Evolutionary conservation across 345 rosid species (phyloP).

Genomic region (Clausena lansium): DNA sequence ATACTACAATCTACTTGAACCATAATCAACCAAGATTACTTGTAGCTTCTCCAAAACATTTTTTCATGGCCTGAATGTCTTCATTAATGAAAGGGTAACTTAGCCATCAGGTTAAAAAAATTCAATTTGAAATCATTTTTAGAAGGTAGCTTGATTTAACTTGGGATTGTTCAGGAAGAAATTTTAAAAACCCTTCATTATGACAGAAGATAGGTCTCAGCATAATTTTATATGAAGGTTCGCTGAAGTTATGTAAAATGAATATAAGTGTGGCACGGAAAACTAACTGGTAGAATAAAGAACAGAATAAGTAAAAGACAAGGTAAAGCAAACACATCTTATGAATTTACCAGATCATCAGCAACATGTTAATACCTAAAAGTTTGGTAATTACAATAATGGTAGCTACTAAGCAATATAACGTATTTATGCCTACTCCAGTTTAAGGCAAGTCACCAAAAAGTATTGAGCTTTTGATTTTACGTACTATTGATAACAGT

Average conservation of each 20-base stretch:
- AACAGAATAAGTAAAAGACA: background rate
- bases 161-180: background rate
- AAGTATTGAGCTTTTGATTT: background rate
- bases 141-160: background rate
- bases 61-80: background rate
- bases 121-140: background rate
- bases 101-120: background rate
- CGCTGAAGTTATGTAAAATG: background rate
- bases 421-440: background rate
- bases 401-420: background rate
- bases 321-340: background rate
- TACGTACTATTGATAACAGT: background rate
- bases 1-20: background rate
- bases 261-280: background rate
- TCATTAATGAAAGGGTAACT: background rate
- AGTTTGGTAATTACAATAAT: background rate
- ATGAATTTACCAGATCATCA: background rate
- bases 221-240: background rate
- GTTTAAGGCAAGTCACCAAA: background rate
- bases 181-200: background rate
- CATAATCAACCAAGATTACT: background rate
- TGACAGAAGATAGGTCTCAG: background rate
- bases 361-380: background rate
- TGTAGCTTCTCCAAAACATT: background rate
- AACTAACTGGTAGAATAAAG: background rate